Percentiles rank a stretch among this genome's conserved stretches.
phyloP scores from a whole-genome alignment of 163 green algal species.

The Scenedesmus sp. region DNA sequence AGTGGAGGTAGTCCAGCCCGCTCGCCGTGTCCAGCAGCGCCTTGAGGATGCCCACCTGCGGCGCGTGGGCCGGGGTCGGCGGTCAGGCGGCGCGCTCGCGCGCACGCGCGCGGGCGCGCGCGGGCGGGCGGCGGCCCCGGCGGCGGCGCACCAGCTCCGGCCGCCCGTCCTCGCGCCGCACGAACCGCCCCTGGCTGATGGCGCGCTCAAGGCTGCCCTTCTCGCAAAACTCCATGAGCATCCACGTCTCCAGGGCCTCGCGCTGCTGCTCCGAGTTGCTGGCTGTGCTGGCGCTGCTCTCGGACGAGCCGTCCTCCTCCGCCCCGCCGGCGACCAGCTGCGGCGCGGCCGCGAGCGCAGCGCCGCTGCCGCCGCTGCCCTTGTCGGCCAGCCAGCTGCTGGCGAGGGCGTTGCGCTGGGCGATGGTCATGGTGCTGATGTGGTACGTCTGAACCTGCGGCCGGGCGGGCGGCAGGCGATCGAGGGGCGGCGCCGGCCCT shows the following conservation, averaged over 20 bases:
- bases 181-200: conserved; percentile 11
- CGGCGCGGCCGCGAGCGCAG: too few species aligned
- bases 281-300: conserved; percentile 6
- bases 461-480: too few species aligned
- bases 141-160: conserved; percentile 23
- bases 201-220: conserved; percentile 35
- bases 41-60: conserved; percentile 43
- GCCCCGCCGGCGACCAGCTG: too few species aligned
- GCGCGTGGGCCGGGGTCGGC: not conserved
- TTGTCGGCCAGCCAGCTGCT: conserved; percentile 4
- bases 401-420: conserved; percentile 32
- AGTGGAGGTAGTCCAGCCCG: conserved; percentile 84
- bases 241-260: conserved; percentile 35
- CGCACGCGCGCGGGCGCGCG: too few species aligned
- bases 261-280: not conserved
- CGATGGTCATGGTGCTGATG: conserved; percentile 41
- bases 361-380: too few species aligned
- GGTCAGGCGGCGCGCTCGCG: too few species aligned
- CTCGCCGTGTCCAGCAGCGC: conserved; percentile 49
- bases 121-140: too few species aligned
- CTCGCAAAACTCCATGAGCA: conserved; percentile 45
- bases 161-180: not conserved
- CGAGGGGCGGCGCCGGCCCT: too few species aligned
- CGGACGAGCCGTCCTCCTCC: too few species aligned
- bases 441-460: conserved; percentile 43